Conservation (phyloP, 1,139 yeast species). For the Kazachstania sp. region DNA sequence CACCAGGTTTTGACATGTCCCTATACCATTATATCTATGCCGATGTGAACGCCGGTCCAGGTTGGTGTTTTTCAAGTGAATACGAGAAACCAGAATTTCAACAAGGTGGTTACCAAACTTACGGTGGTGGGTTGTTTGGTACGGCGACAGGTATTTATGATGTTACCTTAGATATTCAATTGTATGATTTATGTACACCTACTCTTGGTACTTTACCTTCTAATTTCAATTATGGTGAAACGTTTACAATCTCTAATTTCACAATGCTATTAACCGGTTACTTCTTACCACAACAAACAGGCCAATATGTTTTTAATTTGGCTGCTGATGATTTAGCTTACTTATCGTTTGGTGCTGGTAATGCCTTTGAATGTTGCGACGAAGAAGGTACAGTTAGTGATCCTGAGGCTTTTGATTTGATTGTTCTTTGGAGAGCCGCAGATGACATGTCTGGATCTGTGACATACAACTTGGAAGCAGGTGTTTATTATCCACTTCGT, state of each 20-base stretch:
- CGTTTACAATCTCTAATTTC: conserved; percentile 10
- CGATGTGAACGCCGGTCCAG: not conserved
- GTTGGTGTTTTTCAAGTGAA: not conserved
- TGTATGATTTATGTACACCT: not conserved
- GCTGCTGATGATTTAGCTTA: conserved; percentile 14
- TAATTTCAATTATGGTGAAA: conserved; percentile 1
- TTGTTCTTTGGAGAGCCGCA: not conserved
- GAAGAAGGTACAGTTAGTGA: not conserved
- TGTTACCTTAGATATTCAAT: not conserved
- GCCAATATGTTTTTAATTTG: conserved; percentile 21
- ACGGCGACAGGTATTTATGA: conserved; percentile 1
- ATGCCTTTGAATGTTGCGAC: conserved; percentile 26
- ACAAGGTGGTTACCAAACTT: conserved; percentile 1
- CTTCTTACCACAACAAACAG: conserved; percentile 19
- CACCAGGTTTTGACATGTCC: conserved; percentile 1
- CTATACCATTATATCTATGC: not conserved
- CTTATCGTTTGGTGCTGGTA: conserved; percentile 16
- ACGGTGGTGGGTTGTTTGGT: conserved; percentile 2
- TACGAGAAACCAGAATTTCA: not conserved
- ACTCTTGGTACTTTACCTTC: not conserved
- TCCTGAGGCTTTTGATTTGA: not conserved
- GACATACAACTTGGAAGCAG: not conserved
- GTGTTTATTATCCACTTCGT: conserved; percentile 2
- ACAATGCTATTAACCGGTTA: conserved; percentile 24
- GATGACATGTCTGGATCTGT: not conserved